Percentiles rank a stretch among this genome's conserved stretches.
phyloP scores from a whole-genome alignment of 768 basidiomycete species.

The Psilocybe cubensis region DNA sequence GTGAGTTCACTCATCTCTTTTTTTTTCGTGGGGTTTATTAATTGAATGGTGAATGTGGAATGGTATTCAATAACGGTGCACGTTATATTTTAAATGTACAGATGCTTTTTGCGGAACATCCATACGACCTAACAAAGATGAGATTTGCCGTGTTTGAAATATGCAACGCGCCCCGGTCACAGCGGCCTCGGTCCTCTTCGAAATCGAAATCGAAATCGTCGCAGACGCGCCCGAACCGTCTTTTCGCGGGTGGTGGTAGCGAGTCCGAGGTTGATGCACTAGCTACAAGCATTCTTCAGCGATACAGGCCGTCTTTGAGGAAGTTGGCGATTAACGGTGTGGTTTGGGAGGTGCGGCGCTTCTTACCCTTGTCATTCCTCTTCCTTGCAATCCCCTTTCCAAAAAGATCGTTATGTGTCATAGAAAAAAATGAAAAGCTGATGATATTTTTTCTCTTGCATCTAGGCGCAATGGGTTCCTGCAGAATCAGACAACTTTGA shows the following conservation, averaged over 20 bases:
- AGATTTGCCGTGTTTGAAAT: constrained; percentile 37
- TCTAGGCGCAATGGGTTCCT: too few species aligned
- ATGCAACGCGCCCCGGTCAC: constrained; percentile 22
- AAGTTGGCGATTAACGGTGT: constrained; percentile 34
- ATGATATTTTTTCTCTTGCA: too few species aligned
- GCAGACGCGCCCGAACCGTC: too few species aligned
- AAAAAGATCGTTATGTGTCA: too few species aligned
- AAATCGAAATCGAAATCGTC: too few species aligned
- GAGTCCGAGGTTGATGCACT: constrained; percentile 17
- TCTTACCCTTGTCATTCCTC: neutral
- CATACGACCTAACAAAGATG: constrained; percentile 24
- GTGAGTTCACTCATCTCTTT: constrained; percentile 27
- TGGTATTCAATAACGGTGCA: too few species aligned
- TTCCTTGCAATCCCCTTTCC: neutral
- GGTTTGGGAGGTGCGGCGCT: constrained; percentile 39
- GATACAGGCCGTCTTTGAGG: constrained; percentile 25
- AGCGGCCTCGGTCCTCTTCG: constrained; percentile 20
- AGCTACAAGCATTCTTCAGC: constrained; percentile 26
- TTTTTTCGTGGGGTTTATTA: neutral
- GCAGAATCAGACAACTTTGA: too few species aligned
- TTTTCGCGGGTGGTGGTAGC: too few species aligned
- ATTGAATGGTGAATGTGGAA: too few species aligned
- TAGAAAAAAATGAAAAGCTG: too few species aligned
- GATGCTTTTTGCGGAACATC: constrained; percentile 29
- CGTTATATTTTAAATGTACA: constrained; percentile 2